Evolutionary conservation across 2,329 filamentous ascomycete species (phyloP), one percentile per base, ranked within the genome.

Genomic region (Zymoseptoria passerinii): DNA sequence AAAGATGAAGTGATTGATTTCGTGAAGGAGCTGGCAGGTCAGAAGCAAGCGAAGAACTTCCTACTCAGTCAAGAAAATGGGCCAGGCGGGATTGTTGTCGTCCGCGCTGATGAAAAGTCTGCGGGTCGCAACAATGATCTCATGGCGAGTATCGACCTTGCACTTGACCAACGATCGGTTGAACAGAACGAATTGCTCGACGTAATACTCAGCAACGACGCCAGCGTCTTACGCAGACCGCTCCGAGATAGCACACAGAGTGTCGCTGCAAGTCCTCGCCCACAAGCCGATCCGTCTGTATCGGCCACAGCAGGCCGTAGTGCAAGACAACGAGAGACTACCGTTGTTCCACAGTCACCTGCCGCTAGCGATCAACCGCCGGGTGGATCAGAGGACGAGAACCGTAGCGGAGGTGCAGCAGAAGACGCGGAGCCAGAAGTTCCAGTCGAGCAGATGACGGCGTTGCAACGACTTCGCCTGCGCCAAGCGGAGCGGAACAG

Each of bases 161-260:
- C 83, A 51, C 80, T 95, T 10, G 87, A 91, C 61, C 91, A 95
- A 70, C 84, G 90, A 3, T 85, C 91, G 2, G 86, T 96, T 55
- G 85, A 92, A 65, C 91, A 96, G 69, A 91, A 88, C 58, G 92
- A 96, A 66, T 95, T 99, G 62, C 79, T 99, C 1, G 90, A 96
- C 71, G 89, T 89, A 1, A 94, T 99, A 51, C 75, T 97, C 28
- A 84, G 79, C n/a, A 88, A 87, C 54, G 87, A 97, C 74, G 83
- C 90, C 6, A 83, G 81, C 59, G 80, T 82, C 50, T 77, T 97
- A 19, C 85, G 89, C 58, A 82, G 85, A 44, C 81, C 85, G 5
- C 80, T 95, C 5, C 73, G 75, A 10, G 72, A 75, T 2, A 80
- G 87, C 8, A 54, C 16, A 53, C 50, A 52, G n/a, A 52, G 23